Evolutionary conservation across 768 basidiomycete genomes (phyloP), one percentile per base, ranked within the genome.

Genomic region (Glaciozyma martinii): DNA sequence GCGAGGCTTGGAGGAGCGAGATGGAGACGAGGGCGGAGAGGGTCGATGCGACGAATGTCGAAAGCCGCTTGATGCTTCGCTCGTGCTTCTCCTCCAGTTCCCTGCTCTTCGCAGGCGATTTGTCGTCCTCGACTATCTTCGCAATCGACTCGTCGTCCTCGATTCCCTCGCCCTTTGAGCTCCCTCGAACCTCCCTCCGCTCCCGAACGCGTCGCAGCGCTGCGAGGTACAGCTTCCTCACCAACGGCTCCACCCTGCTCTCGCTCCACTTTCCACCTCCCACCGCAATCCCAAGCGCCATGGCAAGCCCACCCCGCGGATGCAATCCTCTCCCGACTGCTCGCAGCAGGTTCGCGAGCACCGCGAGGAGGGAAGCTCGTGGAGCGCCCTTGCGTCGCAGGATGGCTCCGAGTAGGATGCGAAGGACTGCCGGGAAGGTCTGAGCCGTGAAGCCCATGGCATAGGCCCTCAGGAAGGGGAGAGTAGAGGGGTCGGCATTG

Each of bases 231-330:
- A 46, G 55, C 29, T 15, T 33, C 40, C 63, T 6, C 42, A 62
- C 61, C 8, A 59, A n/a, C 16, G 53, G 58, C 40, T 65, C 61
- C 25, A 68, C 25, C 18, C 46, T 5, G 5, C n/a, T 19, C 25
- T 69, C 67, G 15, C 56, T 61, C 54, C 61, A 70, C 23, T 59
- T 56, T 3, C 61, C 56, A 0, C 67, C 67, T 19, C 71, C 71
- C 30, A 72, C 42, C 3, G 65, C 62, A 4, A 67, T 33, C 5
- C 57, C 71, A 13, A 66, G 63, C 29, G 64, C 62, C 10, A 67
- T 6, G 0, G 56, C 67, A 10, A 72, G 61, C 1, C 68, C 63
- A 13, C 37, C 37, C 0, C 59, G 25, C 16, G 60, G 37, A 13
- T 59, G 27, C 3, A 55, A 30, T 12, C 43, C 58, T 10, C 49